Conservation (phyloP, 2,329 filamentous ascomycete species). For the Didymella glomerata region DNA sequence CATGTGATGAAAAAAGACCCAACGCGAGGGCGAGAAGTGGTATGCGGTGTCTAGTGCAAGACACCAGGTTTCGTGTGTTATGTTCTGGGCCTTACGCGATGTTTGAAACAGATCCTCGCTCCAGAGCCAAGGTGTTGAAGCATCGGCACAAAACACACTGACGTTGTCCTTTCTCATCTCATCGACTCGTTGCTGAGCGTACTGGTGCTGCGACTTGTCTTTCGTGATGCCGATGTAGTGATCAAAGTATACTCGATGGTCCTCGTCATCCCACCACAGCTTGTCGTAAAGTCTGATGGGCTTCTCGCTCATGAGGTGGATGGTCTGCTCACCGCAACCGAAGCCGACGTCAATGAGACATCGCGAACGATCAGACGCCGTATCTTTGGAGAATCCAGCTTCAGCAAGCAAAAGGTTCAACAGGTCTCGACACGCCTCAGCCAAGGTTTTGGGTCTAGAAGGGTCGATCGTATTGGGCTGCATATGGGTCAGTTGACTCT, state of each 20-base stretch:
- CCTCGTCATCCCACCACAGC: constrained; percentile 28
- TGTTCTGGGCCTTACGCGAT: constrained; percentile 9
- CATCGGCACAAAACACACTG: constrained; percentile 60
- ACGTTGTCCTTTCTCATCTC: constrained; percentile 30
- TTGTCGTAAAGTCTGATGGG: constrained; percentile 26
- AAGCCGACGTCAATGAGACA: constrained; percentile 64
- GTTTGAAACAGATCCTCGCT: constrained; percentile 32
- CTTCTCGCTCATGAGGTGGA: constrained; percentile 51
- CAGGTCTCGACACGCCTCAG: constrained; percentile 62
- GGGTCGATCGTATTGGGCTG: background rate
- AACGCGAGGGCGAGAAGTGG: constrained; percentile 64
- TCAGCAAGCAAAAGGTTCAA: constrained; percentile 58
- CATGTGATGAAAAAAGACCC: constrained; percentile 57
- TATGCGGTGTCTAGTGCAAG: constrained; percentile 66
- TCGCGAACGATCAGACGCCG: constrained; percentile 7
- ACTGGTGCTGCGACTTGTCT: constrained; percentile 56
- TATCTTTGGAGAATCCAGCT: constrained; percentile 50
- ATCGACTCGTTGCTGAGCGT: constrained; percentile 36
- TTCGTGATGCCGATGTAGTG: constrained; percentile 64
- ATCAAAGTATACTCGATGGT: constrained; percentile 21
- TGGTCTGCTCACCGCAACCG: constrained; percentile 67
- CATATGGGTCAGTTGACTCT: background rate
- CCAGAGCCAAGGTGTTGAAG: constrained; percentile 59
- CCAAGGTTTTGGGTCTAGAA: constrained; percentile 22
- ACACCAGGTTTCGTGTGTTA: constrained; percentile 56